Base-by-base conservation (phyloP, 768 basidiomycete genomes). In the Leccinum variicolor region DNA sequence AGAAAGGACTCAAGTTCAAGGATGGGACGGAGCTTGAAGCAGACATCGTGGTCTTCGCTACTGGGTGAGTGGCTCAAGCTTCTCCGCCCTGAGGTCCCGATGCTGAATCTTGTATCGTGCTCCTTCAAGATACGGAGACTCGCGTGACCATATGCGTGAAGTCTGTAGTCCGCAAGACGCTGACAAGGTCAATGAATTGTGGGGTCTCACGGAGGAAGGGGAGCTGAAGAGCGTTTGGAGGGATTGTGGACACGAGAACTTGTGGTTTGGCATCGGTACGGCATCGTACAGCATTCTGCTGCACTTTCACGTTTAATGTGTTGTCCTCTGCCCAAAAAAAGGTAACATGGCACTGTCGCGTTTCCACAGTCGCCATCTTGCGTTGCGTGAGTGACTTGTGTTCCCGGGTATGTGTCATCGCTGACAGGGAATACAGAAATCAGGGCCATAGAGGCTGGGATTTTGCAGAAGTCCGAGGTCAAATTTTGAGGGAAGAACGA, bases 131-230 rank as follows among this genome's bases (percentile, higher is more conserved):
- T 77, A 80, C 46, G 80, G 80, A 14, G 78, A 82, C 62, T 64
- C 75, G 0, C 72, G 73, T 19, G 72, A 75, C 11, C 70, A 75
- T 21, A 67, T 83, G 52, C 72, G 71, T 34, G 68, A 72, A 1
- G 66, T 86, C 6, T 78, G 82, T 47, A 82, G 80, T 1, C 73
- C 79, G 9, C 73, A 79, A 36, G 64, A 82, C 2, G 76, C 74
- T 0, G 66, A 76, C 54, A 73, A 77, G 66, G 73, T 85, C 58
- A 75, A 78, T 31, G 71, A 73, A 15, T 68, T 89, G 15, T 84
- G 88, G 89, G 83, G 86, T n/a, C 54, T 87, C 48, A 78, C 85
- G 60, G 72, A 77, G 19, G 84, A 91, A 71, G 84, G 86, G 0
- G 86, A 89, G 65, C 64, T 84, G 21, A 70, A 76, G 1, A 77